A percentile compares a stretch with the other conserved stretches of the same genome.
Evolutionary conservation across 2,329 filamentous ascomycete species (phyloP).

Genomic region (Talaromyces sp.): DNA sequence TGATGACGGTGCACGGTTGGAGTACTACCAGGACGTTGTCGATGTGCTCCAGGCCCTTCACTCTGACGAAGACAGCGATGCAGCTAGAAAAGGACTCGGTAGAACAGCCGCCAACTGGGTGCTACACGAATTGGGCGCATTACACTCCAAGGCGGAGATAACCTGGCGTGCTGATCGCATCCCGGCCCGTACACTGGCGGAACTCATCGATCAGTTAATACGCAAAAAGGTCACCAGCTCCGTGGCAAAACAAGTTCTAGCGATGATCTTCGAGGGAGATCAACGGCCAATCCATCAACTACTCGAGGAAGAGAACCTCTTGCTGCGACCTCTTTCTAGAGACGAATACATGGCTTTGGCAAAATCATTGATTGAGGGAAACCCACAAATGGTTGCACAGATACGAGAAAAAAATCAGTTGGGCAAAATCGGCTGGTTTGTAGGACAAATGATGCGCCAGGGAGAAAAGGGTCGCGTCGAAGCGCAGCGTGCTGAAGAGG

Average conservation of each 20-base stretch:
- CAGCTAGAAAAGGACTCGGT: conserved; percentile 33
- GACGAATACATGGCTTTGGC: conserved; percentile 55
- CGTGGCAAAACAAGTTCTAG: conserved; percentile 57
- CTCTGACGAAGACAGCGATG: conserved; percentile 18
- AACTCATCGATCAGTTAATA: conserved; percentile 43
- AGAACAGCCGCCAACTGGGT: conserved; percentile 62
- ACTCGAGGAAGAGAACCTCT: conserved; percentile 53
- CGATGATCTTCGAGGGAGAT: conserved; percentile 50
- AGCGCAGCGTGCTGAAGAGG: conserved; percentile 52
- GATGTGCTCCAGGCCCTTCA: conserved; percentile 30
- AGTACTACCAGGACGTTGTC: conserved; percentile 62
- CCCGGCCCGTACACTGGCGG: conserved; percentile 40
- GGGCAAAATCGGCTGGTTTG: conserved; percentile 63
- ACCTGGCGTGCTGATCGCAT: conserved; percentile 38
- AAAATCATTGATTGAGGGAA: conserved; percentile 48
- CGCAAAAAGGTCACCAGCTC: conserved; percentile 47
- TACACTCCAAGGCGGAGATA: conserved; percentile 51
- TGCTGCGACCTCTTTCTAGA: conserved; percentile 51
- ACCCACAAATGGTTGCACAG: conserved; percentile 54
- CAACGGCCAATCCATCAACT: conserved; percentile 47
- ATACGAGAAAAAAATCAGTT: conserved; percentile 56
- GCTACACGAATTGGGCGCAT: conserved; percentile 67
- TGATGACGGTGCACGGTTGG: conserved; percentile 70
- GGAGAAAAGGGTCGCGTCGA: conserved; percentile 59
- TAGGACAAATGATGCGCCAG: conserved; percentile 62